These are phyloP conservation scores for Cordia subcordata DNA, from an alignment of 257 asterid genomes.

Conservation along the genomic window DNA sequence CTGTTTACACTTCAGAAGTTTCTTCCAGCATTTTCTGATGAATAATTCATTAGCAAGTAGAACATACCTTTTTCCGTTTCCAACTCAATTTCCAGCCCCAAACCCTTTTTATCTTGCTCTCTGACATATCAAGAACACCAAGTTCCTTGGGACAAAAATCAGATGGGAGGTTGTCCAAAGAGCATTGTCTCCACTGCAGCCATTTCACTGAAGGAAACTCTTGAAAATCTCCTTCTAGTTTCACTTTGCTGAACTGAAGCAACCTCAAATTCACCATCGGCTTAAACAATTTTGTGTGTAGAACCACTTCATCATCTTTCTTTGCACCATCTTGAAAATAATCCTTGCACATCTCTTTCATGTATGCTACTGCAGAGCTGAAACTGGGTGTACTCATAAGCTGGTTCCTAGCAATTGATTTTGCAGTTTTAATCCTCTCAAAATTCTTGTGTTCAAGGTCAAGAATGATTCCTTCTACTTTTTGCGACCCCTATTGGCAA, in stretches of 20 bases:
- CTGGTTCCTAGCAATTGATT: conserved; percentile 13
- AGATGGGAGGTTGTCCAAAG: conserved; percentile 16
- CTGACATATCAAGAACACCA: conserved; percentile 30
- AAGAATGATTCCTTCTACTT: conserved; percentile 24
- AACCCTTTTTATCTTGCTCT: conserved; percentile 22
- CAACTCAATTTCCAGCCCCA: conserved; percentile 19
- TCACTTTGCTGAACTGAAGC: conserved; percentile 24
- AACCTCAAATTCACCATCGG: conserved; percentile 26
- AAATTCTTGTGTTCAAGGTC: conserved; percentile 17
- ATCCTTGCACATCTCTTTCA: conserved; percentile 15
- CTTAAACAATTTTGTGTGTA: conserved; percentile 15
- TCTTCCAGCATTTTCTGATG: no score
- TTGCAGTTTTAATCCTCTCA: conserved; percentile 4
- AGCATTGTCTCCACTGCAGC: conserved; percentile 30
- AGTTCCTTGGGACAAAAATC: conserved; percentile 24
- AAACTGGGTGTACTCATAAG: conserved; percentile 14
- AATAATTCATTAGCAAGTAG: conserved; percentile 3
- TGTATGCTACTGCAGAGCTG: conserved; percentile 16
- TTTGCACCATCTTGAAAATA: conserved; percentile 6
- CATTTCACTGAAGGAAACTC: conserved; percentile 27
- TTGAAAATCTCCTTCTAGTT: conserved; percentile 24
- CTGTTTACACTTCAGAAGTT: no score
- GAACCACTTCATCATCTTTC: conserved; percentile 11
- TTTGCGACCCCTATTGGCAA: conserved; percentile 19
- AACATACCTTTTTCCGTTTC: conserved; percentile 19